Base-by-base conservation (phyloP, 805 yeast genomes). In the Maudiozyma barnettii region DNA sequence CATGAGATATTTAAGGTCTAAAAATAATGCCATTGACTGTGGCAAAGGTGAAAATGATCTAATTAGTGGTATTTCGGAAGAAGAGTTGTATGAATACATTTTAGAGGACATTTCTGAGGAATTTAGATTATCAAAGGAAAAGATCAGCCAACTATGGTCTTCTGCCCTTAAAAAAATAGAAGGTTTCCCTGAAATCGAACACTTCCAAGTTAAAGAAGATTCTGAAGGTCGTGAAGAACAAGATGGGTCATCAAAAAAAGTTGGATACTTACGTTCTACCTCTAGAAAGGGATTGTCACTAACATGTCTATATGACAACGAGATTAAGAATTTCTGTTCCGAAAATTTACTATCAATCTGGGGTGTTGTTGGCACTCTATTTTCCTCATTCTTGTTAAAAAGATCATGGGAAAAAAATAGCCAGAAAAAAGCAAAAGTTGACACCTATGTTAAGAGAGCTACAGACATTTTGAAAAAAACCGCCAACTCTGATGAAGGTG, bases 1-100 rank as follows among this genome's bases (percentile, higher is more conserved):
- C 2, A 67, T 81, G 46, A 78, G 77, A 48, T 58, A 79, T 36
- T 68, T 89, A 54, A 73, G 87, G 50, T 69, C 74, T 19, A 74
- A 80, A 52, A 79, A 84, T 56, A 93, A 90, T 1, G 67, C 71
- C 45, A 68, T 66, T 43, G 65, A 73, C 55, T 79, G 87, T 69
- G 79, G 85, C 4, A 73, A 69, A 35, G 67, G 69, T 12, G 64
- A 49, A 20, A 68, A 70, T 29, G 67, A 68, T 52, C 51, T 56
- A 4, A 72, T 68, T 42, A 77, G 77, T 39, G 84, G 84, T 10
- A 66, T 80, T 29, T 56, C 64, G 7, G 58, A 68, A 26, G 59
- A 55, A 3, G 81, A 76, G 26, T 61, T 79, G 30, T 75, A 76
- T 55, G 73, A 73, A 2, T 30, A 22, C 5, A 21, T 48, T 8